phyloP scores from a whole-genome alignment of 306 rosid species.

The Fagus sylvatica region DNA sequence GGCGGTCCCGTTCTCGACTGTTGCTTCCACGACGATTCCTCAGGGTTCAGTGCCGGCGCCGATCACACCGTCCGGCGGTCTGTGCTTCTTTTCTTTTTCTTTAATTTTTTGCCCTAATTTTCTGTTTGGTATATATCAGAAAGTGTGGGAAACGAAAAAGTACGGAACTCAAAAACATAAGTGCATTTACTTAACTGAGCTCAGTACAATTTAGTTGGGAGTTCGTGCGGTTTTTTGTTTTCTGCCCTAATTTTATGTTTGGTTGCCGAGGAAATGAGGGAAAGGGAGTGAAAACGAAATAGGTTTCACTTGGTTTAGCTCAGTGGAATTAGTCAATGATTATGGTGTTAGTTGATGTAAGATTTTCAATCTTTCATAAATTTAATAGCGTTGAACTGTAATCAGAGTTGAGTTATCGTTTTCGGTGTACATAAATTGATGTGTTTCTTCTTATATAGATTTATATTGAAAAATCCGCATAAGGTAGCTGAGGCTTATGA shows the following conservation, averaged over 20 bases:
- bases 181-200: neutral
- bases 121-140: neutral
- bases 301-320: neutral
- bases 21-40: conserved; percentile 93
- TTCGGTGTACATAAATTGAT: neutral
- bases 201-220: too few relatives aligned
- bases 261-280: neutral
- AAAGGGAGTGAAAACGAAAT: neutral
- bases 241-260: neutral
- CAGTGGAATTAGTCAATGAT: neutral
- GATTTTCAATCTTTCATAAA: neutral
- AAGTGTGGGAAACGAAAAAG: neutral
- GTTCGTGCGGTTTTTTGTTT: neutral
- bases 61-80: conserved; percentile 84
- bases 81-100: neutral
- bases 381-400: neutral
- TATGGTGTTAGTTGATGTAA: neutral
- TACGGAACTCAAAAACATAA: neutral
- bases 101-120: neutral
- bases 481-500: neutral
- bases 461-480: neutral
- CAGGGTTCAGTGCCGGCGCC: conserved; percentile 79
- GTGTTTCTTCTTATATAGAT: neutral
- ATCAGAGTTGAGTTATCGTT: neutral
- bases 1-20: conserved; percentile 86